These are phyloP conservation scores for Hanseniaspora valbyensis DNA, from an alignment of 805 yeast genomes.

Conservation along the genomic window DNA sequence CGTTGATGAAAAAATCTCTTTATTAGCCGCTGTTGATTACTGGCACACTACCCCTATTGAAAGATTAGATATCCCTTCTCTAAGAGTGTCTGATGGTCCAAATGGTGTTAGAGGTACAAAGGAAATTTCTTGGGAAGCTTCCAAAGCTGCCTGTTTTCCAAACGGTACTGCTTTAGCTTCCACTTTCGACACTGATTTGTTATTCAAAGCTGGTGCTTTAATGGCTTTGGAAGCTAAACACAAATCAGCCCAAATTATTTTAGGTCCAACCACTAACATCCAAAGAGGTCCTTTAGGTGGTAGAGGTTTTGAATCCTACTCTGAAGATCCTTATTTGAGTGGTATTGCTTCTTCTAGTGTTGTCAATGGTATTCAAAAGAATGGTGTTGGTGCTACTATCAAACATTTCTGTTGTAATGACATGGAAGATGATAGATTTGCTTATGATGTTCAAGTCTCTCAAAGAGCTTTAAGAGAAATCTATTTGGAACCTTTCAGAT, in stretches of 20 bases:
- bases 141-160: constrained; percentile 49
- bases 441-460: constrained; percentile 40
- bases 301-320: constrained; percentile 49
- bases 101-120: constrained; percentile 52
- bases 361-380: constrained; percentile 44
- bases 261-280: constrained; percentile 44
- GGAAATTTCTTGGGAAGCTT: constrained; percentile 34
- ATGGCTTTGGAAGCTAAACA: constrained; percentile 46
- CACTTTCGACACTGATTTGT: constrained; percentile 42
- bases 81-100: constrained; percentile 50
- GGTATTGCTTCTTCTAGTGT: constrained; percentile 38
- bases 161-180: constrained; percentile 52
- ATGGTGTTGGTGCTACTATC: constrained; percentile 43
- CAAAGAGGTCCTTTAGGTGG: constrained; percentile 52
- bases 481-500: constrained; percentile 51
- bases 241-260: constrained; percentile 41
- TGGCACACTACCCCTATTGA: constrained; percentile 41
- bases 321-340: constrained; percentile 48
- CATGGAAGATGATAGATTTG: constrained; percentile 44
- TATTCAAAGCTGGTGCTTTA: constrained; percentile 38
- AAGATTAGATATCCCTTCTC: constrained; percentile 35
- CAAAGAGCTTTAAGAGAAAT: constrained; percentile 57
- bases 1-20: constrained; percentile 23
- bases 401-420: constrained; percentile 58
- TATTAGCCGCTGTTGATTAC: constrained; percentile 37